Evolutionary conservation across 2,329 filamentous ascomycete species (phyloP), one percentile per base, ranked within the genome.

Genomic region (Fusarium verticillioides): DNA sequence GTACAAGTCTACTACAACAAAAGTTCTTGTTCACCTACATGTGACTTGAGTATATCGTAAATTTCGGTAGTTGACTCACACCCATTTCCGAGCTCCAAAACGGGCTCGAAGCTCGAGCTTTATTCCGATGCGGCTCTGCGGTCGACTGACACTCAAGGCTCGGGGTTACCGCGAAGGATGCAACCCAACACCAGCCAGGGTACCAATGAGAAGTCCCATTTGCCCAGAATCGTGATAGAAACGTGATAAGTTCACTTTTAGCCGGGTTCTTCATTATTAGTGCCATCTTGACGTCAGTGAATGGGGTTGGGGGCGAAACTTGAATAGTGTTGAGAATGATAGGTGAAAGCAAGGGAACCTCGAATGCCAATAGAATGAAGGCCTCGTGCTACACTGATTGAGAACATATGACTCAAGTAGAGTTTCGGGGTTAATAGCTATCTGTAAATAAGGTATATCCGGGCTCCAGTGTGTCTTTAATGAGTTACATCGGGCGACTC

Each of bases 101-200:
- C 8, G 44, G 52, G 28, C 16, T 37, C 23, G 37, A 42, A 47
- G 28, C 34, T 54, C 47, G 36, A 42, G 28, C 30, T 68, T 66
- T 68, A 66, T 68, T 42, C 62, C 47, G 46, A 61, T 56, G 66
- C 39, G 63, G 56, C 49, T 69, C 63, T 69, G 63, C 63, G 32
- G 30, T 36, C 32, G 21, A 43, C 23, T 34, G 28, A 50, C 21
- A 46, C 26, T 46, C 30, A 28, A 61, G 49, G 43, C 49, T 56
- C 49, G 57, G 49, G 12, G 26, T 50, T 46, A 37, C 43, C 44
- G 39, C 30, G 30, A 47, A 34, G 19, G 46, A 47, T 67, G 63
- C 49, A 43, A 60, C 62, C 30, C 43, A 46, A 37, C n/a, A 21
- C 15, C 28, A 18, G 43, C 21, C 30, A 37, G 32, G 32, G 23